Conservation (phyloP, 768 basidiomycete species). For the Suillus subaureus region DNA sequence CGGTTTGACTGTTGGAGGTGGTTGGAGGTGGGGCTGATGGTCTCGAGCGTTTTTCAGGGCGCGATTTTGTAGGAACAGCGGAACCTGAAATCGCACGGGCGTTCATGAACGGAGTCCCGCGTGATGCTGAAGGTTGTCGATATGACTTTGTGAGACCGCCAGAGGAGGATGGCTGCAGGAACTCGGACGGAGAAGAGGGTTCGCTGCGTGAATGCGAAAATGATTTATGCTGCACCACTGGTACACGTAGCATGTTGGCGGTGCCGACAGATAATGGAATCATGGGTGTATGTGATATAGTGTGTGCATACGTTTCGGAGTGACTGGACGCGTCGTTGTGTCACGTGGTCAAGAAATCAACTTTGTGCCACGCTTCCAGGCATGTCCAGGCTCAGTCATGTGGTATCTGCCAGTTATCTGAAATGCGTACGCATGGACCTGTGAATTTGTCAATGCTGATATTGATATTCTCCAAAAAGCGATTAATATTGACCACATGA, state of each 20-base stretch:
- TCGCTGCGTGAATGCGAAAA: background rate
- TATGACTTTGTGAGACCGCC: background rate
- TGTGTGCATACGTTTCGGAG: background rate
- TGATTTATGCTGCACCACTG: background rate
- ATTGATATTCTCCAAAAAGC: background rate
- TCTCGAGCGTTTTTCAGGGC: background rate
- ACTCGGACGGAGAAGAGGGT: background rate
- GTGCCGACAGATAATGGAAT: background rate
- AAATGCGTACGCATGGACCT: background rate
- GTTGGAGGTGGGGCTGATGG: background rate
- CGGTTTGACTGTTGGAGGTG: background rate
- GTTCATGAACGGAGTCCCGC: background rate
- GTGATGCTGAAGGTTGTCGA: conserved; percentile 2
- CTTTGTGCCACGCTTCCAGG: background rate
- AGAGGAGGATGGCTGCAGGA: background rate
- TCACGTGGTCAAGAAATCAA: conserved; percentile 33
- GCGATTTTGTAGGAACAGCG: background rate
- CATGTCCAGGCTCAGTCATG: no score
- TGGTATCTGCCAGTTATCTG: background rate
- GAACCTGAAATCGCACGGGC: background rate
- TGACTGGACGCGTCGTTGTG: conserved; percentile 4
- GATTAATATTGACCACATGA: background rate
- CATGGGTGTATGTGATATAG: background rate
- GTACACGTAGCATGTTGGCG: conserved; percentile 1
- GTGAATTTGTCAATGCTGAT: background rate